Conservation (phyloP, 768 basidiomycete species). For the Plicaturopsis crispa region DNA sequence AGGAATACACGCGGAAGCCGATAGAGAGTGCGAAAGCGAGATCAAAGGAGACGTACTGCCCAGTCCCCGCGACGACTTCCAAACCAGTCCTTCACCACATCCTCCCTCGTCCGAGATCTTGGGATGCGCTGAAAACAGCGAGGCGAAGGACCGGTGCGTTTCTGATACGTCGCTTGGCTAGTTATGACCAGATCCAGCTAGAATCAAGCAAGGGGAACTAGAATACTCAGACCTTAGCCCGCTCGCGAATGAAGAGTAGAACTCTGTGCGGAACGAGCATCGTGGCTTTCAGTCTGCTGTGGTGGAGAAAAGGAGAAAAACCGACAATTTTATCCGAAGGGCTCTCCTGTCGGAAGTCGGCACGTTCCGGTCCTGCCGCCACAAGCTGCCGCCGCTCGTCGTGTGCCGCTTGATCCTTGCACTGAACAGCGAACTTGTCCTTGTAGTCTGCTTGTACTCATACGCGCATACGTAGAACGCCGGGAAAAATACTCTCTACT, state of each 20-base stretch:
- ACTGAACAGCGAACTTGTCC: too few species aligned
- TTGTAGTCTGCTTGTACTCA: too few species aligned
- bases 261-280: constrained; percentile 56
- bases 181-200: constrained; percentile 55
- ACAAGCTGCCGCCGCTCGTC: too few species aligned
- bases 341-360: too few species aligned
- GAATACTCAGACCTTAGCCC: constrained; percentile 80
- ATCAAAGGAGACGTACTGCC: constrained; percentile 21
- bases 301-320: constrained; percentile 1
- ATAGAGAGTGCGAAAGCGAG: constrained; percentile 5
- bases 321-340: constrained; percentile 4
- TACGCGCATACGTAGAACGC: too few species aligned
- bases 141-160: constrained; percentile 30
- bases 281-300: constrained; percentile 51
- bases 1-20: constrained; percentile 5
- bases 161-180: constrained; percentile 63
- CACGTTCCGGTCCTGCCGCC: too few species aligned
- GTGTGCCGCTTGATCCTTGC: too few species aligned
- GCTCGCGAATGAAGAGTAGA: constrained; percentile 42
- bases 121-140: constrained; percentile 21
- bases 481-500: too few species aligned
- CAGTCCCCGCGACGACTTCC: constrained; percentile 53
- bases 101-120: constrained; percentile 37
- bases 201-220: constrained; percentile 55
- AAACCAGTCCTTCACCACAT: constrained; percentile 28